phyloP scores from a whole-genome alignment of 169 alveolate species.

The Cyclospora cayetanensis region DNA sequence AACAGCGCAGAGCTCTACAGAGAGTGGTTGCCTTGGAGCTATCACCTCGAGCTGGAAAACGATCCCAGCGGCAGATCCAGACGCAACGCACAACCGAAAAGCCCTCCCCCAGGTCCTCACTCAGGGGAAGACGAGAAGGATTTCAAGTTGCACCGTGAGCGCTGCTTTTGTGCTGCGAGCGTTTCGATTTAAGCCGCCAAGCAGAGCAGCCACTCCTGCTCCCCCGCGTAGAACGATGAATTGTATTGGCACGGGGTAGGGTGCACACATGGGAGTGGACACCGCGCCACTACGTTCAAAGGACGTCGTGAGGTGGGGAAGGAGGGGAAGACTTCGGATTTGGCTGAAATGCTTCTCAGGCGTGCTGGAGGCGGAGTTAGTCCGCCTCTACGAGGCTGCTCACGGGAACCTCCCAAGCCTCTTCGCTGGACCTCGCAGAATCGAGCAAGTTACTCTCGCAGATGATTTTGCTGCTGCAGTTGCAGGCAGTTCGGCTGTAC shows the following conservation, averaged over 20 bases:
- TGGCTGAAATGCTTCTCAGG: not conserved
- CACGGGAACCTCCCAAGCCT: not conserved
- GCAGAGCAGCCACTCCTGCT: no score
- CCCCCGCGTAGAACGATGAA: no score
- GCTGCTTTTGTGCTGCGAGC: no score
- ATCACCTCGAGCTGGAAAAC: not conserved
- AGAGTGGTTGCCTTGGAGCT: conserved; percentile 9
- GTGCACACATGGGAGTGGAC: no score
- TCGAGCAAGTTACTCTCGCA: conserved; percentile 6
- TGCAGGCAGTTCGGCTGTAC: no score
- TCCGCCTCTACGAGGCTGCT: conserved; percentile 29
- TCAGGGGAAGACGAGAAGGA: not conserved
- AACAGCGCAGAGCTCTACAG: not conserved
- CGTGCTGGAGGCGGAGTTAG: not conserved
- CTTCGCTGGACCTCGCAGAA: not conserved
- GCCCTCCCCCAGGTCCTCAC: not conserved
- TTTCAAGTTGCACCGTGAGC: not conserved
- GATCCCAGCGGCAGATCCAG: not conserved
- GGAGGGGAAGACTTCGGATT: not conserved
- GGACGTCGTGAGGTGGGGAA: no score
- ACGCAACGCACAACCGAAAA: not conserved
- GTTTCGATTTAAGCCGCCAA: no score
- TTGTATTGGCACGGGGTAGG: no score
- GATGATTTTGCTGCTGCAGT: conserved; percentile 34
- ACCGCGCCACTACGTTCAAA: no score